These are phyloP conservation scores for Candida neerlandica DNA, from an alignment of 1,139 yeast species.

Conservation along the genomic window DNA sequence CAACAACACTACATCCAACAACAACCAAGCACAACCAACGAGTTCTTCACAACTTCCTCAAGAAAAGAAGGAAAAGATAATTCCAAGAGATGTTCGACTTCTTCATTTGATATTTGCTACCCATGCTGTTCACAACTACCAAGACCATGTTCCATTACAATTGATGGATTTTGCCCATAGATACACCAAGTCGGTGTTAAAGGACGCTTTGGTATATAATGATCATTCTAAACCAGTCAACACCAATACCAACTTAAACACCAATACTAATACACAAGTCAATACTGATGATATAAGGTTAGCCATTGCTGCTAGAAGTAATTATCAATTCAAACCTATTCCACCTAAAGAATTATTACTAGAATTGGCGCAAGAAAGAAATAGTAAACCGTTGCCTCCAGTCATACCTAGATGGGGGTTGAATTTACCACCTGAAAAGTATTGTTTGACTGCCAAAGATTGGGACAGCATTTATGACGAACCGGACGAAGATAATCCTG, in stretches of 20 bases:
- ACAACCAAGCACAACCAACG: slow-evolving; percentile 2
- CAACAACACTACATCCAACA: slow-evolving; percentile 1
- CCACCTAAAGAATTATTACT: slow-evolving; percentile 90
- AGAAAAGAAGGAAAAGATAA: slow-evolving; percentile 26
- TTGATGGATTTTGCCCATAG: slow-evolving; percentile 94
- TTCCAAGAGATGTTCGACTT: slow-evolving; percentile 90
- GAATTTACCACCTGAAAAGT: slow-evolving; percentile 95
- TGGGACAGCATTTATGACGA: slow-evolving; percentile 55
- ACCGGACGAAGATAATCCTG: slow-evolving; percentile 26
- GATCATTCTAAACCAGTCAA: slow-evolving; percentile 67
- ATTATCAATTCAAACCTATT: slow-evolving; percentile 92
- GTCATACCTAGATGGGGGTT: slow-evolving; percentile 92
- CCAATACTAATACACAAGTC: slow-evolving; percentile 50
- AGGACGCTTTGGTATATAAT: slow-evolving; percentile 85
- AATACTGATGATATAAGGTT: slow-evolving; percentile 88
- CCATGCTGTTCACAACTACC: slow-evolving; percentile 88
- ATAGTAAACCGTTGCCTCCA: slow-evolving; percentile 86
- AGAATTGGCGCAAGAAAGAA: slow-evolving; percentile 90
- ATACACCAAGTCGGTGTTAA: slow-evolving; percentile 82
- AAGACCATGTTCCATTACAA: slow-evolving; percentile 93
- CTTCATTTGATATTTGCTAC: slow-evolving; percentile 90
- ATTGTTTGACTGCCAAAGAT: slow-evolving; percentile 84
- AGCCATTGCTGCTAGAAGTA: slow-evolving; percentile 91
- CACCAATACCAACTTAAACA: slow-evolving; percentile 34
- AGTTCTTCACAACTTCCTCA: slow-evolving; percentile 8